Evolutionary conservation across 352 stramenopile species (phyloP).

Genomic region (Globisporangium camurandrum): DNA sequence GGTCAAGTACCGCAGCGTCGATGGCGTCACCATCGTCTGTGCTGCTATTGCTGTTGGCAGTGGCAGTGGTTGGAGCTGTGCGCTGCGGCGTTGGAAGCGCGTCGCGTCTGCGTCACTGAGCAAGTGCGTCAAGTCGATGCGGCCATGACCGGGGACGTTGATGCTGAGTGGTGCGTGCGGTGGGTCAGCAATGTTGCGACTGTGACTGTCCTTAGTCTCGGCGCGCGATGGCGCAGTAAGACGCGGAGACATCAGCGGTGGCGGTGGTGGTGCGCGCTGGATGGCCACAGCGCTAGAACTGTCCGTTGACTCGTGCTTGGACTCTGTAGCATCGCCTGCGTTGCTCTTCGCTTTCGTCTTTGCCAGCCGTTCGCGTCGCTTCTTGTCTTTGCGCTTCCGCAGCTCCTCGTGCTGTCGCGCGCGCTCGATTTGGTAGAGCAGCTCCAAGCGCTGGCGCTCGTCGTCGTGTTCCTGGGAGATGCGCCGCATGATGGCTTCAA

Average conservation of each 20-base stretch:
- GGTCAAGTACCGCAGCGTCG: constrained; percentile 44
- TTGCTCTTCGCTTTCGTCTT: constrained; percentile 42
- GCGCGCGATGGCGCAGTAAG: constrained; percentile 7
- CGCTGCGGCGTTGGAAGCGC: constrained; percentile 29
- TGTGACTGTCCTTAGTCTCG: constrained; percentile 16
- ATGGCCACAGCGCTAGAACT: background rate
- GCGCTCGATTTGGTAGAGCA: constrained; percentile 62
- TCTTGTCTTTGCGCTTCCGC: constrained; percentile 60
- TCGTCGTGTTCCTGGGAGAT: constrained; percentile 67
- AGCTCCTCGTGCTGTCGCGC: constrained; percentile 60
- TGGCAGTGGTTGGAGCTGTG: too few species aligned
- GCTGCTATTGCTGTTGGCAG: too few species aligned
- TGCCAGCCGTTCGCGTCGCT: constrained; percentile 32
- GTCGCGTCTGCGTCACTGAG: constrained; percentile 42
- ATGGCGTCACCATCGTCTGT: constrained; percentile 48
- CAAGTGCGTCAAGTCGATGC: constrained; percentile 39
- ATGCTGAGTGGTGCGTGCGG: constrained; percentile 20
- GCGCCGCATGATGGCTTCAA: constrained; percentile 47
- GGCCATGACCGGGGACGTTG: constrained; percentile 32
- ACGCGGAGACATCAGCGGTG: constrained; percentile 10
- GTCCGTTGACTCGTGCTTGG: background rate
- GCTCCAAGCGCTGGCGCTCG: constrained; percentile 46
- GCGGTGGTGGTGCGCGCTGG: constrained; percentile 10
- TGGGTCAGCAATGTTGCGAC: background rate
- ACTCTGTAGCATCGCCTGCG: constrained; percentile 1